Evolutionary conservation across 306 rosid genomes (phyloP).

Genomic region (Cicer pinnatifidum): DNA sequence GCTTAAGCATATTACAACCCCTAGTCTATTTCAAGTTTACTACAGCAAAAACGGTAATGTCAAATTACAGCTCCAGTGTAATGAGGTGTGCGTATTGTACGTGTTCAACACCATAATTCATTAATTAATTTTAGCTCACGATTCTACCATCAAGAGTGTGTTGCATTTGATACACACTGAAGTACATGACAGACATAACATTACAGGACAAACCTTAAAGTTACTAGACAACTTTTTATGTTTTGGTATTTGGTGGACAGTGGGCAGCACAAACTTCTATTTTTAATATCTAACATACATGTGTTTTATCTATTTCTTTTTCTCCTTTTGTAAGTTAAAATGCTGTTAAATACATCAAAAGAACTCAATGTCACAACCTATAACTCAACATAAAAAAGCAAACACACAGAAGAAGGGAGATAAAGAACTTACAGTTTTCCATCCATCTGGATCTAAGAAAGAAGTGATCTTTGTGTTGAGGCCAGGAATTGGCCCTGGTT

Average conservation of each 20-base stretch:
- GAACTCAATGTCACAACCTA: background rate
- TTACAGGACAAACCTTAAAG: too few relatives aligned
- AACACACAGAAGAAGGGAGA: background rate
- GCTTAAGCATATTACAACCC: constrained; percentile 1
- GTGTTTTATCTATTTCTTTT: too few relatives aligned
- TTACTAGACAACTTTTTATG: too few relatives aligned
- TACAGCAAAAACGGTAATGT: background rate
- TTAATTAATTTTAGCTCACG: constrained; percentile 2
- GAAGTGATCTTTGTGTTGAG: constrained; percentile 82
- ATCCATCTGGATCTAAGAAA: constrained; percentile 95
- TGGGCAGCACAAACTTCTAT: too few relatives aligned
- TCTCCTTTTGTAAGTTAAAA: too few relatives aligned
- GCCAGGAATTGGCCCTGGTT: constrained; percentile 89
- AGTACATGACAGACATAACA: too few relatives aligned
- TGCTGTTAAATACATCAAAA: background rate
- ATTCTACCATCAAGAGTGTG: too few relatives aligned
- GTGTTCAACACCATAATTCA: background rate
- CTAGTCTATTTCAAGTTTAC: constrained; percentile 8
- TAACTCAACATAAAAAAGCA: background rate
- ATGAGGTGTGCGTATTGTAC: background rate
- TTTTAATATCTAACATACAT: too few relatives aligned
- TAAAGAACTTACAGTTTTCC: constrained; percentile 86
- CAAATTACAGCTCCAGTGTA: background rate
- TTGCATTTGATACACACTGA: too few relatives aligned
- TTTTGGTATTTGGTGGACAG: too few relatives aligned